Base-by-base conservation (phyloP, 75 land plant species). In the Adiantum capillusveneris region DNA sequence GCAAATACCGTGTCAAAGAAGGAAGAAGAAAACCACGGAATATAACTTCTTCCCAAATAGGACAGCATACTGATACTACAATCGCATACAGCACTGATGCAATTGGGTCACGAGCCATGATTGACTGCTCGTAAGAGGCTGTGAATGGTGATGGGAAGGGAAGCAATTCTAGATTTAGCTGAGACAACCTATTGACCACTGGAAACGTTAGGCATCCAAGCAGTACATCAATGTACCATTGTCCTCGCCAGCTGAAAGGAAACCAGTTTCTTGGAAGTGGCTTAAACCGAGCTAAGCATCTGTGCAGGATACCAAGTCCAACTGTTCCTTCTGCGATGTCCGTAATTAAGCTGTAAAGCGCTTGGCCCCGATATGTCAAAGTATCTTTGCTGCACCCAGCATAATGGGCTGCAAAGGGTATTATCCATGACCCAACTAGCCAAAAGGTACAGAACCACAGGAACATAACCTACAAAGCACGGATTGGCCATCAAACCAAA, bases 11-110 rank as follows among this genome's bases (percentile, higher is more conserved):
- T 1, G 96, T 93, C 28, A 89, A 65, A 16, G 96, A 89, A 13
- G 95, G 98, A 19, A 93, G 75, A 21, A 93, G 82, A 56, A 93
- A 93, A 13, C 98, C 98, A 18, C 98, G 75, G 57, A 93, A 93
- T 1, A 93, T 73, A n/a, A 93, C 88, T 70, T 93, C 98, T 75
- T 93, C 98, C 98, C 98, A 93, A 0, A 88, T 60, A 5, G 98
- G 96, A 7, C 90, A 96, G 64, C 98, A 93, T 1, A 93, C 83
- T 16, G 87, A 74, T 21, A 93, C 90, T 13, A 93, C 90, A 0
- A 77, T 48, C 7, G 81, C 90, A 68, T 89, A 93, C 7, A 88
- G 45, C 27, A 81, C 82, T 70, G 87, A 85, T 0, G 98, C 98
- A 28, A 93, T 74, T 12, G 96, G 96, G 60, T 93, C 98, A 25